These are phyloP conservation scores for Closterium sp. DNA, from an alignment of 139 green algal species.

Conservation along the genomic window DNA sequence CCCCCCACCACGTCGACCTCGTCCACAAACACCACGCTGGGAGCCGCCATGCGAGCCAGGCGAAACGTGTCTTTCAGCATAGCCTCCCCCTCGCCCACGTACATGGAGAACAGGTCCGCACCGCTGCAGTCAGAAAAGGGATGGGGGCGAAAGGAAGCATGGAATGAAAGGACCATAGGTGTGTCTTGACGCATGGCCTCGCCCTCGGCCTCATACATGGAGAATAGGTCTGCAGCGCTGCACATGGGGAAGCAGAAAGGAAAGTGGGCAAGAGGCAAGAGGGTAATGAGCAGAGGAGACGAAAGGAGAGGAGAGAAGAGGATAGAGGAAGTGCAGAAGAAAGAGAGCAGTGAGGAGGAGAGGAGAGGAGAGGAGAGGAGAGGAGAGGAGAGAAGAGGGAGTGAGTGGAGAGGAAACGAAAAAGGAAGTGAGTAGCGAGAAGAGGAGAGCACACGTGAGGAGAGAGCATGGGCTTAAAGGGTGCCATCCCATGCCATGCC, in stretches of 20 bases:
- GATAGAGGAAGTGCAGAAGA: no score
- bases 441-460: no score
- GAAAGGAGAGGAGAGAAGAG: not conserved
- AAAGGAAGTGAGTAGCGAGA: no score
- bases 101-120: conserved; percentile 49
- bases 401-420: no score
- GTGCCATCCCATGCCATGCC: no score
- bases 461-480: no score
- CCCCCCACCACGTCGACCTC: conserved; percentile 61
- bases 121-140: conserved; percentile 8
- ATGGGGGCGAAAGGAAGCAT: not conserved
- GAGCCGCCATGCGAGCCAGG: conserved; percentile 46
- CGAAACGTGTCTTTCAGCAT: conserved; percentile 47
- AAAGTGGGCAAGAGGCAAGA: not conserved
- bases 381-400: not conserved
- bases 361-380: no score
- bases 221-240: conserved; percentile 45
- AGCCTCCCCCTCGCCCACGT: conserved; percentile 50
- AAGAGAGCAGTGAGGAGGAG: no score
- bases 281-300: not conserved
- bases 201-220: conserved; percentile 51
- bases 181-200: conserved; percentile 22
- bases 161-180: no score
- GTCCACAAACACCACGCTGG: conserved; percentile 65
- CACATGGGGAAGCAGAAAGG: not conserved